Conservation (phyloP, 441 rosid genomes). For the Dalechampia spathulata region DNA sequence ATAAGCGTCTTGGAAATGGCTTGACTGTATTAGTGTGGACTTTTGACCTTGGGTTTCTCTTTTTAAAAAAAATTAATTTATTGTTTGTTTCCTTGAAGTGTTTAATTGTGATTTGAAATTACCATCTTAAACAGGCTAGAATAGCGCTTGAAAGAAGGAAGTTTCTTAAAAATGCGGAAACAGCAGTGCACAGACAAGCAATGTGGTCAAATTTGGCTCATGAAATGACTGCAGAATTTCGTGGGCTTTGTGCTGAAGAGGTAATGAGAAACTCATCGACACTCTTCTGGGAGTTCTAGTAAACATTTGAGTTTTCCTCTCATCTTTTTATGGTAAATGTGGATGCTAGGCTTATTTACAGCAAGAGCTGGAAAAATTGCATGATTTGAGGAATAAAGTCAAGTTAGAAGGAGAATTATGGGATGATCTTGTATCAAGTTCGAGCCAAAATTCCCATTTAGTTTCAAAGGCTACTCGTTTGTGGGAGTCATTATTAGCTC, state of each 20-base stretch:
- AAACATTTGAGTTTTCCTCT: constrained; percentile 13
- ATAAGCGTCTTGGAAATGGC: too few species aligned
- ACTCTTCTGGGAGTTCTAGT: not conserved
- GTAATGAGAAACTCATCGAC: constrained; percentile 30
- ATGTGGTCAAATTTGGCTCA: constrained; percentile 99
- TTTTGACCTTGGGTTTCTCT: too few species aligned
- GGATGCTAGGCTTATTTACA: constrained; percentile 88
- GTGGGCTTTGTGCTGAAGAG: constrained; percentile 99
- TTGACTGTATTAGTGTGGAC: too few species aligned
- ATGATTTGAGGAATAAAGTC: constrained; percentile 93
- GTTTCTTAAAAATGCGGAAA: constrained; percentile 93
- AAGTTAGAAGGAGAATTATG: constrained; percentile 95
- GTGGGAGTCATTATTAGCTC: constrained; percentile 95
- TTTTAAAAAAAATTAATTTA: too few species aligned
- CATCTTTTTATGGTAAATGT: constrained; percentile 18
- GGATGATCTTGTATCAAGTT: constrained; percentile 97
- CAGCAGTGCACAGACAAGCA: constrained; percentile 91
- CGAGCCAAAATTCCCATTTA: constrained; percentile 94
- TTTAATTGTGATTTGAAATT: constrained; percentile 5
- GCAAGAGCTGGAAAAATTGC: constrained; percentile 96
- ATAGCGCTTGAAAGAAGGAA: constrained; percentile 93
- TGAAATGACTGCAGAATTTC: constrained; percentile 99
- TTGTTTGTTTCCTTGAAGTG: not conserved
- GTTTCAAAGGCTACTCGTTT: constrained; percentile 88
- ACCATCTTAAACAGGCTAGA: constrained; percentile 61